Conservation (phyloP, 106 monocot species). For the Acanthochlamys bracteata region DNA sequence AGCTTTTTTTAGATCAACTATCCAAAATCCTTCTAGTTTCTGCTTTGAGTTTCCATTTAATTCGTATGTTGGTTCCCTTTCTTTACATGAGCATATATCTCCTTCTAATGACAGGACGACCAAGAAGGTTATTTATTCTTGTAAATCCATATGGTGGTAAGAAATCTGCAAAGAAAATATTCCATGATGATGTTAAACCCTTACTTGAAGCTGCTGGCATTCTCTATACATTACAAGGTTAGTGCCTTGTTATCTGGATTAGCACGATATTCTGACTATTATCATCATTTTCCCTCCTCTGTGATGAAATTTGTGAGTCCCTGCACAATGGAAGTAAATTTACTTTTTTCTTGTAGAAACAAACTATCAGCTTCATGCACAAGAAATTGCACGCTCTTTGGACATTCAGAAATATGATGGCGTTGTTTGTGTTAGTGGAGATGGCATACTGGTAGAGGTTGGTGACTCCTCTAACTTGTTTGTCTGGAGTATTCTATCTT, state of each 20-base stretch:
- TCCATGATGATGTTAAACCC: slow-evolving; percentile 51
- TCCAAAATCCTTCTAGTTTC: neutral
- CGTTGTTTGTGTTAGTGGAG: slow-evolving; percentile 39
- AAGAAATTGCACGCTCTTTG: slow-evolving; percentile 19
- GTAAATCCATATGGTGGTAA: slow-evolving; percentile 92
- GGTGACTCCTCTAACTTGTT: no score
- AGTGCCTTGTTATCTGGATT: neutral
- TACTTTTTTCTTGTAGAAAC: slow-evolving; percentile 22
- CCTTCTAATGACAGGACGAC: slow-evolving; percentile 35
- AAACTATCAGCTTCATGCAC: slow-evolving; percentile 33
- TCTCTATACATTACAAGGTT: slow-evolving; percentile 69
- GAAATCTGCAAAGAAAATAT: slow-evolving; percentile 44
- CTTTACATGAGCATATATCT: no score
- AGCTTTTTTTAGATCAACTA: neutral
- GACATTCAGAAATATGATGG: slow-evolving; percentile 32
- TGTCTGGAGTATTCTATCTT: no score
- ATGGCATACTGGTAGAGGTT: slow-evolving; percentile 41
- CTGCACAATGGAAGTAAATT: neutral
- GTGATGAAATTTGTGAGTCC: neutral
- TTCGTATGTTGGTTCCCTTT: neutral
- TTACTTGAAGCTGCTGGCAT: slow-evolving; percentile 65
- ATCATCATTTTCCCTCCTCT: neutral
- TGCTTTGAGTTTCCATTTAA: neutral
- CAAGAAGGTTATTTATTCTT: slow-evolving; percentile 67
- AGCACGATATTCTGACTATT: neutral